Conservation (phyloP, 2,329 filamentous ascomycete genomes). For the Proliferodiscus dingleyae region DNA sequence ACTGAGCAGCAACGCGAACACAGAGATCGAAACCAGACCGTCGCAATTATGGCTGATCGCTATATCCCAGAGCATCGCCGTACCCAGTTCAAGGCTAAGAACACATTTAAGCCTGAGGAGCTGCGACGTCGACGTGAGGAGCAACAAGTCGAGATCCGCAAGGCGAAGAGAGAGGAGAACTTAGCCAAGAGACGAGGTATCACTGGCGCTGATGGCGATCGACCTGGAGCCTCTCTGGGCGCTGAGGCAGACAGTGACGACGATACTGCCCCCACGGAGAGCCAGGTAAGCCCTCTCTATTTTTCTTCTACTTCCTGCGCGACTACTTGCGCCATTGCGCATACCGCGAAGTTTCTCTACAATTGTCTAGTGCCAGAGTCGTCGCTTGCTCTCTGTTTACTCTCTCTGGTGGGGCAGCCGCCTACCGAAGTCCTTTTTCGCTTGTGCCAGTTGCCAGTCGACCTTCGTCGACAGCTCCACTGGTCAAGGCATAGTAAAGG, state of each 20-base stretch:
- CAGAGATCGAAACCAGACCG: slow-evolving; percentile 6
- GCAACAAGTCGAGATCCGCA: slow-evolving; percentile 98
- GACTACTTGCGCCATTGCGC: not conserved
- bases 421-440: slow-evolving; percentile 27
- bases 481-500: slow-evolving; percentile 8
- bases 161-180: slow-evolving; percentile 98
- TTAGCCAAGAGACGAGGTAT: slow-evolving; percentile 97
- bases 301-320: slow-evolving; percentile 1
- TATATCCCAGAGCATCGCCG: slow-evolving; percentile 99
- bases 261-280: slow-evolving; percentile 90
- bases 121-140: slow-evolving; percentile 96
- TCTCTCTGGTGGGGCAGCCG: slow-evolving; percentile 27
- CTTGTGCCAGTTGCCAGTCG: slow-evolving; percentile 24
- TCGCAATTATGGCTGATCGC: slow-evolving; percentile 77
- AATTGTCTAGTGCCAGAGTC: not conserved
- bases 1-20: slow-evolving; percentile 6
- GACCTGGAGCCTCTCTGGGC: slow-evolving; percentile 75
- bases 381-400: slow-evolving; percentile 20
- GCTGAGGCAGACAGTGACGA: slow-evolving; percentile 95
- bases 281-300: slow-evolving; percentile 65
- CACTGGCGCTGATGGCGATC: slow-evolving; percentile 63
- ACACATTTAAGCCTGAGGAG: slow-evolving; percentile 98
- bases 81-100: slow-evolving; percentile 99
- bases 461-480: slow-evolving; percentile 12
- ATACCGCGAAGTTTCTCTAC: not conserved